Evolutionary conservation across 257 asterid species (phyloP), one percentile per base, ranked within the genome.

Genomic region (Schizonepeta tenuifolia): DNA sequence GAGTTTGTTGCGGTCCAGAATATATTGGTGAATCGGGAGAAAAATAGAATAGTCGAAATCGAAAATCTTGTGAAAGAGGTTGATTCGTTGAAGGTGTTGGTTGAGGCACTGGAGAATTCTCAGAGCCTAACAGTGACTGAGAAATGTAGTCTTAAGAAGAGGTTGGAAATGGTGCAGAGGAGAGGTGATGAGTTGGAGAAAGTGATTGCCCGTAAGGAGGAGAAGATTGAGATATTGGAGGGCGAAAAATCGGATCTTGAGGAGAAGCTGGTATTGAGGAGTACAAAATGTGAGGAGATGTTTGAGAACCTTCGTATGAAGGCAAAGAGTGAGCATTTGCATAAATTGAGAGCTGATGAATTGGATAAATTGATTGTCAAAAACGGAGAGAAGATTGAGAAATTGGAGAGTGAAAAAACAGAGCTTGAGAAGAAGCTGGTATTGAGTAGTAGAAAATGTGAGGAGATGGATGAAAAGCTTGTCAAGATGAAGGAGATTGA

Each of bases 21-120:
- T 2, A 47, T 74, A 5, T 12, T 85, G 17, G 68, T 65, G 31
- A 72, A 59, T 21, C 81, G 82, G 2, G 87, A 83, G 54, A 70
- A 74, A 5, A 57, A 36, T 2, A 31, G 65, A 70, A 59, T 67
- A 51, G 9, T 8, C 3, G 82, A 85, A 78, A 33, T 77, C 15
- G 69, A 72, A 28, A 77, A 31, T 15, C 84, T 77, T 4, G 61
- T 18, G 41, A 55, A 40, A 17, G 77, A 77, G 10, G 36, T 49
- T 9, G 80, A 57, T 44, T 50, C 61, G 1, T 4, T 69, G 26
- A 79, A 46, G 51, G 46, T 67, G 17, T 72, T 77, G 54, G 40
- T 33, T 11, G 50, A 38, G 10, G 69, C 69, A 54, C 43, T 75
- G 53, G 80, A 70, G 68, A 54, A 40, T 2, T 13, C 7, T 38